Base-by-base conservation (phyloP, 345 rosid species). In the Carallia pectinifolia region DNA sequence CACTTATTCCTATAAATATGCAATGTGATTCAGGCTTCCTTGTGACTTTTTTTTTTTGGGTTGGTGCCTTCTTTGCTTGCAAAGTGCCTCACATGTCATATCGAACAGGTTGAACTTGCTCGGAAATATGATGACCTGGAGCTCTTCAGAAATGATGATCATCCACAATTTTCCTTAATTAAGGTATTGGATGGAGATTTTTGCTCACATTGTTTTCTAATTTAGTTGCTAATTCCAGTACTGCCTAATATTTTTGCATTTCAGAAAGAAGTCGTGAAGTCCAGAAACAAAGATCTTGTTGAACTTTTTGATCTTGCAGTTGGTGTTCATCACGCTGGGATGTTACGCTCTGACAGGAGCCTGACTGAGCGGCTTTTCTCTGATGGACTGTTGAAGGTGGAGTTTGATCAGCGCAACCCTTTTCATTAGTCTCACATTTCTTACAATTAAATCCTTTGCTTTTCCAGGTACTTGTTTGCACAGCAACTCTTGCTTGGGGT, bases 401-500 rank as follows among this genome's bases (percentile, higher is more conserved):
- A 55, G 50, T 70, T 71, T 40, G 53, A 55, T 70, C 66, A 66
- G 68, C 56, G 63, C 64, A 60, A 61, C 56, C 36, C 33, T 75
- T 67, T 39, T 53, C 18, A 27, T 53, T 65, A 56, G 74, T 64
- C 33, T 30, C 52, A 60, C 29, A 19, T 73, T 65, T 65, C 44
- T 12, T 55, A 39, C 56, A 62, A 44, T 36, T 64, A 71, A 62
- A 53, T 56, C 71, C 59, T 69, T 70, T 79, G 60, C 68, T 59
- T 53, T 72, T 83, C 64, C 83, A 94, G 98, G 95, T 91, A 69
- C 95, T 94, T 72, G 95, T 94, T 81, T 94, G 98, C 82, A 94
- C 98, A 52, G 97, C 98, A 81, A 94, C 98, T 78, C 83, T 94
- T 81, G 97, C 98, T 8, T 94, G 98, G 98, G 98, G 98, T 74